Evolutionary conservation across 331 rosid genomes (phyloP), one percentile per base, ranked within the genome.

Genomic region (Malus hybrid): DNA sequence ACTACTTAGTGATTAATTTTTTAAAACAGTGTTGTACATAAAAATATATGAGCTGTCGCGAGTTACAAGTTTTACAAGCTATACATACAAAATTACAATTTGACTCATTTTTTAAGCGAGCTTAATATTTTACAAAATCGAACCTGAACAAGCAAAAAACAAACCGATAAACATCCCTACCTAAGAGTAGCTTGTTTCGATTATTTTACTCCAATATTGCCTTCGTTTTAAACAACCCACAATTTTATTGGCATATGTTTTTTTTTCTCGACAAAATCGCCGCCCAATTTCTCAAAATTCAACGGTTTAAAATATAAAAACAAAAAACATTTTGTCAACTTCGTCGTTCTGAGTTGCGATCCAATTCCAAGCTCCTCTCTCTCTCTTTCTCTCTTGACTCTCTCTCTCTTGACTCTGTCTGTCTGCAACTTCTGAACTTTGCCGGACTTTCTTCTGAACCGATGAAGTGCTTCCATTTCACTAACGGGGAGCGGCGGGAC

Each of bases 381-480:
- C 24, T 24, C 24, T 24, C 24, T 24, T 24, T 24, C 42, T 36
- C 42, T 36, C 24, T 24, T 24, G 24, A 24, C 44, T 36, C 44
- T 36, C 39, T 67, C 44, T 24, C 76, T 39, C 7, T 69, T 83
- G 81, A 77, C 76, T 31, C 63, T 22, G 19, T 63, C 55, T 48
- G 66, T 83, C 75, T 69, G 69, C 79, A 32, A 57, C 64, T 36
- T 44, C 9, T 29, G 27, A 36, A 55, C 18, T 14, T 29, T 4
- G 46, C n/a, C 11, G n/a, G 28, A 5, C 11, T 67, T 52, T 18
- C 20, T 52, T 22, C 27, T 14, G 29, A 55, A 6, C 48, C 7
- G 6, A 95, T 95, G 99, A 95, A 92, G 87, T 95, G 99, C 64
- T 95, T 95, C 86, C 93, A 92, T 73, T 95, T 95, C 85, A 79